Evolutionary conservation across 345 rosid genomes (phyloP).

Genomic region (Aquilaria malaccensis): DNA sequence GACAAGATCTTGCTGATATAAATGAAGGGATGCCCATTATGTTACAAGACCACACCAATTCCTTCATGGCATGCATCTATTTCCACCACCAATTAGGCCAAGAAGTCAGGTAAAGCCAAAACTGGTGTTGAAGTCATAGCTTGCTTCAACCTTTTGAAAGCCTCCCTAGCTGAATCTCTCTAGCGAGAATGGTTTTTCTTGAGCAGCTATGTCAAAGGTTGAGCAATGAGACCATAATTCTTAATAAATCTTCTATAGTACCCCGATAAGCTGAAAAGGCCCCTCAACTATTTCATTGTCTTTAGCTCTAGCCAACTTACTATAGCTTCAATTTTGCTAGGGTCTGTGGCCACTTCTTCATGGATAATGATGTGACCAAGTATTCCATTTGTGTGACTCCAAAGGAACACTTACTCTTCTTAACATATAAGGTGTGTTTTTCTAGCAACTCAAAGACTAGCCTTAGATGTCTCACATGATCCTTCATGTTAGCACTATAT

Average conservation of each 20-base stretch:
- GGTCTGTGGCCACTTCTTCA: neutral
- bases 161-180: neutral
- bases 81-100: neutral
- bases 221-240: neutral
- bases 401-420: slow-evolving; percentile 5
- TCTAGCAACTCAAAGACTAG: neutral
- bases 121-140: neutral
- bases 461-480: neutral
- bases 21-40: neutral
- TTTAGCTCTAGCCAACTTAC: accelerated
- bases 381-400: neutral
- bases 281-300: neutral
- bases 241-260: neutral
- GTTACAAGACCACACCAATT: neutral
- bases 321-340: neutral
- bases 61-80: neutral
- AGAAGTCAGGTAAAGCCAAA: neutral
- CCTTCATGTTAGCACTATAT: neutral
- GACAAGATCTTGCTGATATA: neutral
- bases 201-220: neutral
- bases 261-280: neutral
- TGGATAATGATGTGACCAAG: neutral
- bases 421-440: neutral
- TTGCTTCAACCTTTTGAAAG: neutral
- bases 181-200: neutral